phyloP scores from a whole-genome alignment of 768 basidiomycete genomes.

The Mycena indigotica region DNA sequence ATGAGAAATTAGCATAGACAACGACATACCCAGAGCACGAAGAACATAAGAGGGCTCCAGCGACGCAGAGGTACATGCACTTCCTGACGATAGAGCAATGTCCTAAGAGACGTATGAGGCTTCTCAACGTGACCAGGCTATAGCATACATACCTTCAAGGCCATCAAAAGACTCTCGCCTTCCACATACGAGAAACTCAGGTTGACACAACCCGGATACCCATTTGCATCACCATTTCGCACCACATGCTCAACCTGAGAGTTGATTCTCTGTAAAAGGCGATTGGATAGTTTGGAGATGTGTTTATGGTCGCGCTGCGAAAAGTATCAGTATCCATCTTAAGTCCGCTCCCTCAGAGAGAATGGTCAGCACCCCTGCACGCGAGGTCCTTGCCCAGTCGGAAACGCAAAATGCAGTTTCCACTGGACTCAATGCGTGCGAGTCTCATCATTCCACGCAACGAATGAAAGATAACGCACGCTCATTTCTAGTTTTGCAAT shows the following conservation, averaged over 20 bases:
- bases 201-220: slow-evolving; percentile 96
- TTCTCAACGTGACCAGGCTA: background rate
- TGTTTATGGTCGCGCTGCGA: slow-evolving; percentile 77
- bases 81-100: slow-evolving; percentile 95
- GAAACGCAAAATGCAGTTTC: slow-evolving; percentile 32
- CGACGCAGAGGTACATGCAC: slow-evolving; percentile 97
- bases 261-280: slow-evolving; percentile 80
- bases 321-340: slow-evolving; percentile 25
- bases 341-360: background rate
- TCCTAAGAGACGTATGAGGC: slow-evolving; percentile 53
- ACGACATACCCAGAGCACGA: slow-evolving; percentile 76
- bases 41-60: slow-evolving; percentile 98
- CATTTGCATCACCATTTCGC: slow-evolving; percentile 88
- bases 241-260: slow-evolving; percentile 86
- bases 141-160: slow-evolving; percentile 71
- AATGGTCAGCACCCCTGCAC: slow-evolving; percentile 94
- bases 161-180: slow-evolving; percentile 97
- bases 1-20: background rate
- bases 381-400: slow-evolving; percentile 61
- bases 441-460: slow-evolving; percentile 45
- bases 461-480: slow-evolving; percentile 55
- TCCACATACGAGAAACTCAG: slow-evolving; percentile 96
- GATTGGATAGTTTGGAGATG: slow-evolving; percentile 73
- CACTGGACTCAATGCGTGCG: slow-evolving; percentile 54
- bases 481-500: slow-evolving; percentile 91